Percentiles rank a stretch among this genome's conserved stretches.
Conservation (phyloP, 2,329 filamentous ascomycete genomes). For the Exophiala calicioides region DNA sequence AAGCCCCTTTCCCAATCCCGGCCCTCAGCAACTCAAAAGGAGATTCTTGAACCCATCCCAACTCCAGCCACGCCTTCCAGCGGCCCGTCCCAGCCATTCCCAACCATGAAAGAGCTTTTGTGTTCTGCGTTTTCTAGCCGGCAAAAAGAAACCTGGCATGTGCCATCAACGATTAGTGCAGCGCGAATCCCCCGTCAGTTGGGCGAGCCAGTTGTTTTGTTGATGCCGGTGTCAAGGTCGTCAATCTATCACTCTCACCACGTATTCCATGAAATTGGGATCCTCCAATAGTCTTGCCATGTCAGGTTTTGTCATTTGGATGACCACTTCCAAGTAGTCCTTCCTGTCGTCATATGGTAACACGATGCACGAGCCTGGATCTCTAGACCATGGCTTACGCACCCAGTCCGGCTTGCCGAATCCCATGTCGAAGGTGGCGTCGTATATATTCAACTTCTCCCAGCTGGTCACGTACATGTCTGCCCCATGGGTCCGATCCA, state of each 20-base stretch:
- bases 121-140: too few relatives aligned
- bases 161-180: too few relatives aligned
- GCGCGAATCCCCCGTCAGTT: too few relatives aligned
- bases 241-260: constrained; percentile 26
- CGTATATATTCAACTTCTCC: constrained; percentile 27
- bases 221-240: too few relatives aligned
- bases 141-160: too few relatives aligned
- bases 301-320: constrained; percentile 30
- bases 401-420: constrained; percentile 31
- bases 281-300: constrained; percentile 30
- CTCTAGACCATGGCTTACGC: constrained; percentile 32
- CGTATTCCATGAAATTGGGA: constrained; percentile 25
- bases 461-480: constrained; percentile 34
- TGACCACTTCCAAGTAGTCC: constrained; percentile 28
- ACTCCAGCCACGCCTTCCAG: neutral
- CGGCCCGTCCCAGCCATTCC: neutral
- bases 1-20: neutral
- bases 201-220: too few relatives aligned
- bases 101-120: too few relatives aligned
- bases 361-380: constrained; percentile 33
- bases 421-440: constrained; percentile 29
- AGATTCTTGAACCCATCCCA: neutral
- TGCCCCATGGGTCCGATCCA: constrained; percentile 29
- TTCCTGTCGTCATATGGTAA: constrained; percentile 27
- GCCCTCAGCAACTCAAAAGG: neutral